These are phyloP conservation scores for Lactarius deliciosus DNA, from an alignment of 768 basidiomycete species.

Conservation along the genomic window DNA sequence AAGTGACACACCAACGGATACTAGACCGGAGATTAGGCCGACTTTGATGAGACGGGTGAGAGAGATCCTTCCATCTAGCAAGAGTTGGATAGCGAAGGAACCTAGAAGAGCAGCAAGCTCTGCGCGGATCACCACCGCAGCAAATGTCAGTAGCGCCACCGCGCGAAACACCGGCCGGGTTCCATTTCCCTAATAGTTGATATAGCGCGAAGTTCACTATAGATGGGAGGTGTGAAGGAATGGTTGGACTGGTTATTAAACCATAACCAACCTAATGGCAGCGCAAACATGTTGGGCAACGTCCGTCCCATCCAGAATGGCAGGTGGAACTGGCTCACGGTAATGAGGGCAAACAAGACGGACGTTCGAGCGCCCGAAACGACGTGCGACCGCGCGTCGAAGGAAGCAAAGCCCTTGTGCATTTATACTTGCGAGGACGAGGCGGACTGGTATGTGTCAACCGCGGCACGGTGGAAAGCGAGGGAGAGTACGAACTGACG, in stretches of 20 bases:
- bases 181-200: slow-evolving; percentile 47
- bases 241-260: neutral
- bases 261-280: slow-evolving; percentile 63
- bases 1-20: slow-evolving; percentile 50
- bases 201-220: slow-evolving; percentile 60
- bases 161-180: slow-evolving; percentile 45
- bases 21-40: slow-evolving; percentile 48
- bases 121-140: slow-evolving; percentile 72
- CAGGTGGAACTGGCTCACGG: slow-evolving; percentile 84
- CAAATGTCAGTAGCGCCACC: slow-evolving; percentile 61
- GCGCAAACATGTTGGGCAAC: slow-evolving; percentile 91
- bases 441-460: slow-evolving; percentile 53
- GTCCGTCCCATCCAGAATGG: slow-evolving; percentile 94
- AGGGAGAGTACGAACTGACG: slow-evolving; percentile 48
- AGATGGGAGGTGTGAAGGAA: neutral
- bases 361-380: slow-evolving; percentile 64
- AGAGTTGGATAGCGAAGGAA: slow-evolving; percentile 56
- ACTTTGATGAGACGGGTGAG: slow-evolving; percentile 47
- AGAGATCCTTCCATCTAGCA: slow-evolving; percentile 44
- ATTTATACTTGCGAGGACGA: slow-evolving; percentile 67
- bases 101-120: slow-evolving; percentile 72
- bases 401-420: slow-evolving; percentile 61
- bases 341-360: slow-evolving; percentile 63
- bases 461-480: neutral
- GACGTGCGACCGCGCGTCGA: slow-evolving; percentile 55